Conservation (phyloP, 2,329 filamentous ascomycete genomes). For the Ophiocordyceps camponoti-floridani region DNA sequence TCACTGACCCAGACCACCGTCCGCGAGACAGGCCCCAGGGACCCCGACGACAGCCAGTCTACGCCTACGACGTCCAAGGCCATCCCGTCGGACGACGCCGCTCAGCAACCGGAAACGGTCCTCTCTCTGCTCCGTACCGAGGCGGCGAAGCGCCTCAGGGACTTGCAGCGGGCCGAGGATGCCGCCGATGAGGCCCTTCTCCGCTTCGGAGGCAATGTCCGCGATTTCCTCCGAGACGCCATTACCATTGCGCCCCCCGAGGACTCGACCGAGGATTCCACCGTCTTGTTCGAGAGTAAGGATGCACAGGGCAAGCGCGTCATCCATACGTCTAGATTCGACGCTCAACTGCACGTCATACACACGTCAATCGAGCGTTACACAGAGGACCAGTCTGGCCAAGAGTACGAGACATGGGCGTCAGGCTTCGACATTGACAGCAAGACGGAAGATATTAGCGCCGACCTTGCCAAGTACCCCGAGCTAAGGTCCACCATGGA, state of each 20-base stretch:
- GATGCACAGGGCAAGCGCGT: conserved; percentile 80
- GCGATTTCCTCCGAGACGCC: conserved; percentile 79
- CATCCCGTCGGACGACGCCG: conserved; percentile 22
- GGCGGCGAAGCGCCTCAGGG: conserved; percentile 68
- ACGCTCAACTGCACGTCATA: conserved; percentile 89
- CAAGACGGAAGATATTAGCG: conserved; percentile 70
- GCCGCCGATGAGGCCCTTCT: conserved; percentile 89
- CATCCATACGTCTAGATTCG: conserved; percentile 85
- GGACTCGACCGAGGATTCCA: conserved; percentile 29
- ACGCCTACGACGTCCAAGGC: conserved; percentile 26
- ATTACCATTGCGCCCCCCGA: conserved; percentile 69
- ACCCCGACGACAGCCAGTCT: conserved; percentile 19
- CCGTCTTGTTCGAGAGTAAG: conserved; percentile 84
- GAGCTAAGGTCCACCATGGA: conserved; percentile 85
- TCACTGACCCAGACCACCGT: conserved; percentile 46
- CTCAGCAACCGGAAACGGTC: conserved; percentile 39
- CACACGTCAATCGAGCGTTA: conserved; percentile 75
- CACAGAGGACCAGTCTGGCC: conserved; percentile 57
- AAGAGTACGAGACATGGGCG: conserved; percentile 59
- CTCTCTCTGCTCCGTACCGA: conserved; percentile 60
- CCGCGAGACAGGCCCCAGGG: conserved; percentile 11
- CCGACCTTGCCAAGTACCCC: conserved; percentile 68
- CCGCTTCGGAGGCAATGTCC: conserved; percentile 76
- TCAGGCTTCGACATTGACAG: conserved; percentile 60
- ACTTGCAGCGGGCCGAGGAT: conserved; percentile 83